phyloP scores from a whole-genome alignment of 306 rosid species.

The Cicer bijugum region DNA sequence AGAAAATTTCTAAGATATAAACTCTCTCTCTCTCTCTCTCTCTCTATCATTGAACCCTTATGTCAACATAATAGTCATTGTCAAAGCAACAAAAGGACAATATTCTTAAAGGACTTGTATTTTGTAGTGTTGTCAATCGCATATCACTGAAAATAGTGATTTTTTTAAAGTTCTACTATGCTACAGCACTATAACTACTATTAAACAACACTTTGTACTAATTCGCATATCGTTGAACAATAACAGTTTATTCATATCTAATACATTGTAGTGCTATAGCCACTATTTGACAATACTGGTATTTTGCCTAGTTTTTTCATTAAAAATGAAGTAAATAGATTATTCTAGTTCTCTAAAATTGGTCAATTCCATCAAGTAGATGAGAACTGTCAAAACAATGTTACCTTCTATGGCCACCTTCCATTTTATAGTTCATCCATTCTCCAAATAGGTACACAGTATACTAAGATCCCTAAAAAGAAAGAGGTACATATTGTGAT shows the following conservation, averaged over 20 bases:
- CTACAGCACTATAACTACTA: not conserved
- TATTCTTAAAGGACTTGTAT: too few species aligned
- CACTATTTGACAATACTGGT: not conserved
- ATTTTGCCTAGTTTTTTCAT: not conserved
- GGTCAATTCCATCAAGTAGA: not conserved
- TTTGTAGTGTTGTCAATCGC: too few species aligned
- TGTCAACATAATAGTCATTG: too few species aligned
- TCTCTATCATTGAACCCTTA: too few species aligned
- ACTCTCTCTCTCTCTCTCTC: too few species aligned
- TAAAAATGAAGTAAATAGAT: not conserved
- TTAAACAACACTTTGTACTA: not conserved
- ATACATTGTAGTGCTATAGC: not conserved
- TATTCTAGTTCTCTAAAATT: not conserved
- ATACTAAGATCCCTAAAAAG: conserved; percentile 57
- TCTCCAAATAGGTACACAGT: conserved; percentile 64
- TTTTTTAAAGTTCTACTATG: not conserved
- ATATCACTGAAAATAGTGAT: not conserved
- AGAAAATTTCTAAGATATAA: not conserved
- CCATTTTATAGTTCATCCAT: not conserved
- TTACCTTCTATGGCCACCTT: not conserved
- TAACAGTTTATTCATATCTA: not conserved
- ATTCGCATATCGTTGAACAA: not conserved
- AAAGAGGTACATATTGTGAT: conserved; percentile 61
- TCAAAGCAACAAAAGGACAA: too few species aligned
- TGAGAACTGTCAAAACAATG: not conserved